These are phyloP conservation scores for Daldinia concentrica DNA, from an alignment of 495 filamentous ascomycete genomes.

Conservation along the genomic window DNA sequence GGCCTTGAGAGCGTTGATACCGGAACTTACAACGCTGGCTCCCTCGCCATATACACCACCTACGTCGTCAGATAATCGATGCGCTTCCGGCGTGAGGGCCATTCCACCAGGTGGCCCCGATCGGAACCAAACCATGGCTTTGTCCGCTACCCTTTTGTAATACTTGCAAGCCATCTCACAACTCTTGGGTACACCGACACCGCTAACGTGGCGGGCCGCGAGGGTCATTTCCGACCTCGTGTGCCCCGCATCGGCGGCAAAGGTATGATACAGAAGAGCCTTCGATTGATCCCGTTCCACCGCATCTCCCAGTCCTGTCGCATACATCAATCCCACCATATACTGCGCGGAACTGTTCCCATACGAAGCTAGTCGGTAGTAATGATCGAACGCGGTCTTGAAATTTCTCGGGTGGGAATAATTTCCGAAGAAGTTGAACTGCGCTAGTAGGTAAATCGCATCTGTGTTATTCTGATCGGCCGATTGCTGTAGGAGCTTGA, in stretches of 20 bases:
- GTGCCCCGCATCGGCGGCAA: slow-evolving; percentile 86
- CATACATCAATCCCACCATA: slow-evolving; percentile 97
- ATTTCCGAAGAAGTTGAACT: slow-evolving; percentile 98
- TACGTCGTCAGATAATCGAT: slow-evolving; percentile 84
- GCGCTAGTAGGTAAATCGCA: slow-evolving; percentile 88
- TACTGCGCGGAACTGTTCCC: slow-evolving; percentile 93
- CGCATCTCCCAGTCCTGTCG: slow-evolving; percentile 84
- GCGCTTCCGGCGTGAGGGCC: slow-evolving; percentile 75
- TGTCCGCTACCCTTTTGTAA: slow-evolving; percentile 94
- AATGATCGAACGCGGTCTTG: slow-evolving; percentile 80
- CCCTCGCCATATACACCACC: slow-evolving; percentile 96
- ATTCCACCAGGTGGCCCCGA: slow-evolving; percentile 93
- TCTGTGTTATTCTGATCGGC: slow-evolving; percentile 81
- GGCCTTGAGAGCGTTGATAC: slow-evolving; percentile 79
- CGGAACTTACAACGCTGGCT: slow-evolving; percentile 89
- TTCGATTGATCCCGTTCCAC: slow-evolving; percentile 92
- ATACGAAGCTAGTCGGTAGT: slow-evolving; percentile 76
- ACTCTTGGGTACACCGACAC: slow-evolving; percentile 83
- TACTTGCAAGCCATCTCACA: slow-evolving; percentile 87
- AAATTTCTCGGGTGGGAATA: slow-evolving; percentile 89
- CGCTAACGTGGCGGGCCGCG: slow-evolving; percentile 84
- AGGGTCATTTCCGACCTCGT: slow-evolving; percentile 92
- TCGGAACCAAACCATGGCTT: slow-evolving; percentile 84
- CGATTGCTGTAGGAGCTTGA: slow-evolving; percentile 78
- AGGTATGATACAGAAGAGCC: slow-evolving; percentile 92